Conservation (phyloP, 768 basidiomycete genomes). For the Aureoboletus auriporus region DNA sequence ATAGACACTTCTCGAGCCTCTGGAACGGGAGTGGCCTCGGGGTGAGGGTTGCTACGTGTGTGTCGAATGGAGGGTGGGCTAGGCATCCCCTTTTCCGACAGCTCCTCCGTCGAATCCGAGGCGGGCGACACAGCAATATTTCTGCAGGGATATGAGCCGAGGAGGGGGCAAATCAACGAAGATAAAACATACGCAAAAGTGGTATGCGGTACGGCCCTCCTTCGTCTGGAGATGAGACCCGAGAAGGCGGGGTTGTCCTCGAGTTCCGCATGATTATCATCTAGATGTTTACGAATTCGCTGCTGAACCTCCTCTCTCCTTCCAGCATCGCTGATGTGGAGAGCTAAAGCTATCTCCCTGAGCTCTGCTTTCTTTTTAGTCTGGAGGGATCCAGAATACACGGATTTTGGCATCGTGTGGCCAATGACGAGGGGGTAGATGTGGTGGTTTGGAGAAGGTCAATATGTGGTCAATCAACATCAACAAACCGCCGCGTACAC, state of each 20-base stretch:
- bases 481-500: slow-evolving; percentile 28
- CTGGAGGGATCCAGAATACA: slow-evolving; percentile 50
- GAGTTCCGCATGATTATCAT: slow-evolving; percentile 46
- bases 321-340: slow-evolving; percentile 49
- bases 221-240: slow-evolving; percentile 46
- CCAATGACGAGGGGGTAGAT: not conserved
- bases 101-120: slow-evolving; percentile 10
- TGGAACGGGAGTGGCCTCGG: slow-evolving; percentile 46
- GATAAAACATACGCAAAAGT: slow-evolving; percentile 10
- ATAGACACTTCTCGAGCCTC: slow-evolving; percentile 50
- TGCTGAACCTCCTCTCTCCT: slow-evolving; percentile 60
- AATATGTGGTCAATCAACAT: slow-evolving; percentile 24
- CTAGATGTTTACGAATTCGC: slow-evolving; percentile 63
- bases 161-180: not conserved
- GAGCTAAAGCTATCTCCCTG: slow-evolving; percentile 53
- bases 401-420: slow-evolving; percentile 38
- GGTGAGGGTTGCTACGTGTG: slow-evolving; percentile 16
- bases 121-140: slow-evolving; percentile 17
- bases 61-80: slow-evolving; percentile 20
- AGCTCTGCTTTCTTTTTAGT: slow-evolving; percentile 71
- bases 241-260: slow-evolving; percentile 56
- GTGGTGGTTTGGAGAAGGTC: slow-evolving; percentile 8
- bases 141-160: slow-evolving; percentile 2
- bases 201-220: slow-evolving; percentile 29
- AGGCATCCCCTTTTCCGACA: slow-evolving; percentile 10